These are phyloP conservation scores for Irpex rosettiformis DNA, from an alignment of 1,284 basidiomycete genomes.

Conservation along the genomic window DNA sequence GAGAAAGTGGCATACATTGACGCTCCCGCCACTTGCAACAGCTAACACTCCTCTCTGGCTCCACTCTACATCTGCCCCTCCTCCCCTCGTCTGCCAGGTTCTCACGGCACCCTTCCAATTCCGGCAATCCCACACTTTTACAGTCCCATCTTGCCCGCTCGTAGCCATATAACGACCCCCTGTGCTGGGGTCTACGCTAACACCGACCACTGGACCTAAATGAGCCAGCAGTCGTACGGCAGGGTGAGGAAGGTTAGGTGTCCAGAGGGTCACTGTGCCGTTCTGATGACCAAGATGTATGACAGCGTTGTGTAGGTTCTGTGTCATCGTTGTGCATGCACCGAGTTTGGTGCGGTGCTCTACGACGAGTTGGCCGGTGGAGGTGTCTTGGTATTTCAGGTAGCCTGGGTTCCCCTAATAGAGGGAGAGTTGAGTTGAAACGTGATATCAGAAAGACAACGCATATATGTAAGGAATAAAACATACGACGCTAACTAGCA, in stretches of 20 bases:
- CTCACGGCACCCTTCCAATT: conserved; percentile 90
- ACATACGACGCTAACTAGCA: conserved; percentile 82
- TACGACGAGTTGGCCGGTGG: conserved; percentile 85
- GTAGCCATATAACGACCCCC: conserved; percentile 92
- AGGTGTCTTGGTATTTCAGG: conserved; percentile 96
- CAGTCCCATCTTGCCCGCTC: conserved; percentile 81
- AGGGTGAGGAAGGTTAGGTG: conserved; percentile 88
- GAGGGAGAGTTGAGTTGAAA: neutral
- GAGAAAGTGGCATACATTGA: conserved; percentile 57
- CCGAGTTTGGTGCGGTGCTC: conserved; percentile 93
- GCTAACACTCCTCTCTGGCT: conserved; percentile 82
- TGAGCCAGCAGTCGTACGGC: conserved; percentile 93
- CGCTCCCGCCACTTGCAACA: conserved; percentile 76
- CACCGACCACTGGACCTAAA: conserved; percentile 79
- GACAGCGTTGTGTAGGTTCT: conserved; percentile 91
- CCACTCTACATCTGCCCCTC: conserved; percentile 66
- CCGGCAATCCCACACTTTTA: conserved; percentile 95
- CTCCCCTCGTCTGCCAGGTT: conserved; percentile 74
- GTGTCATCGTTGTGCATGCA: conserved; percentile 82
- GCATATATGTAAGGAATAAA: neutral
- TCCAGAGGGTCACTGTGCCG: conserved; percentile 92
- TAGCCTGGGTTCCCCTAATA: conserved; percentile 81
- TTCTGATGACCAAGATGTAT: conserved; percentile 94
- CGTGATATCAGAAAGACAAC: conserved; percentile 3
- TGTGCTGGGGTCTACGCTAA: conserved; percentile 81